These are phyloP conservation scores for Zychaea mexicana DNA, from an alignment of 371 early-diverging fungal genomes.

Conservation along the genomic window DNA sequence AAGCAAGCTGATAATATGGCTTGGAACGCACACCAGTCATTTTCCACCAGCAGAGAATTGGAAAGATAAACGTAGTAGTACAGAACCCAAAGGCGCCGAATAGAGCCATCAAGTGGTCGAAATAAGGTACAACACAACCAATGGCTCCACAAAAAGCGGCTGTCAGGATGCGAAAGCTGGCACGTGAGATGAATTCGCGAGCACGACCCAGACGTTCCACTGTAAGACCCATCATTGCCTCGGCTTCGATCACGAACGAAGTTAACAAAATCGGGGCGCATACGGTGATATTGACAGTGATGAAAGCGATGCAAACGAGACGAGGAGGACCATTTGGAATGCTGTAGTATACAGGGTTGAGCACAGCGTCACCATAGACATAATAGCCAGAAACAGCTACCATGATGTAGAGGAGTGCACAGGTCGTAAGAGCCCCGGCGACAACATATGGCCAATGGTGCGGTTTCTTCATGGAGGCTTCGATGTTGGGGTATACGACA, in stretches of 20 bases:
- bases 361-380: constrained; percentile 71
- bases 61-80: constrained; percentile 81
- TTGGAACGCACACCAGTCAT: constrained; percentile 68
- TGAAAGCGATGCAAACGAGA: constrained; percentile 67
- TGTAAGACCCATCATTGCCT: constrained; percentile 56
- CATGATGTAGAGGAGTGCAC: constrained; percentile 73
- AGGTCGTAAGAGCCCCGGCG: constrained; percentile 65
- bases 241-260: constrained; percentile 74
- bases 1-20: constrained; percentile 51
- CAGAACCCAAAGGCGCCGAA: constrained; percentile 82
- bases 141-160: constrained; percentile 54
- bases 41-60: constrained; percentile 74
- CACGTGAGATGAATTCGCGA: constrained; percentile 60
- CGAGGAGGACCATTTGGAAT: constrained; percentile 68
- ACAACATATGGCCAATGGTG: constrained; percentile 72
- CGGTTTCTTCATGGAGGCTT: constrained; percentile 80
- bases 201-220: constrained; percentile 51
- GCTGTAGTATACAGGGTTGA: constrained; percentile 74
- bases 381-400: constrained; percentile 80
- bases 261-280: constrained; percentile 83
- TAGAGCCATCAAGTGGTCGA: constrained; percentile 79
- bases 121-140: constrained; percentile 77
- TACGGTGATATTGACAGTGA: constrained; percentile 78
- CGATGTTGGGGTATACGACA: constrained; percentile 81
- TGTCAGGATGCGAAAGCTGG: constrained; percentile 55